Base-by-base conservation (phyloP, 805 yeast genomes). In the Sugiyamaella boreocaroliniensis region DNA sequence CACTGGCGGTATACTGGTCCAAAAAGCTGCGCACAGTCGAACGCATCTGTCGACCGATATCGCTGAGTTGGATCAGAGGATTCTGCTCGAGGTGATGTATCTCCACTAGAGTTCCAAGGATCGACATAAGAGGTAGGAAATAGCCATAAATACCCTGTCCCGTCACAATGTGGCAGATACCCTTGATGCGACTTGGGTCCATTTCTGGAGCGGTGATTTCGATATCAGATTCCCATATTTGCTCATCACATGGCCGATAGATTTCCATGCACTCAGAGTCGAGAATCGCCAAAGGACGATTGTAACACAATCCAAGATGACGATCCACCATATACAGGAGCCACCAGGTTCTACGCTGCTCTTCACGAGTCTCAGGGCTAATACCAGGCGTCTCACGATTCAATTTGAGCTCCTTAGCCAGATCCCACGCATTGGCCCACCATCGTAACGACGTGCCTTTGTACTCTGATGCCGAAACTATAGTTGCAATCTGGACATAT, bases 291-390 rank as follows among this genome's bases (percentile, higher is more conserved):
- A 65, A 49, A 4, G 68, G 65, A 1, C 67, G 55, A 50, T 71
- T 71, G 58, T 71, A 71, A 51, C 73, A 67, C 29, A 73, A 58
- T 0, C 71, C 70, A 4, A 71, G 61, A 52, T 71, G 67, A 37
- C 74, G 61, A 55, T 73, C 77, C n/a, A 72, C 58, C 32, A 70
- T 57, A 51, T 70, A 73, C 2, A 73, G 56, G 8, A 69, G 64
- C 75, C 76, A 72, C 75, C 75, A 73, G 1, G 67, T 63, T 19
- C 77, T 62, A 20, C 75, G 60, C 48, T 66, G 61, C 51, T 73
- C 77, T 49, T 73, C 77, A 29, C 67, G 61, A 1, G 52, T 29
- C 47, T 69, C 74, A 61, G 52, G 55, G 8, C 55, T 55, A 52
- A 43, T 22, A 2, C 45, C 54, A 19, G 61, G 55, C 40, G 48